Base-by-base conservation (phyloP, 129 eudicot species). In the Solidago caesia region DNA sequence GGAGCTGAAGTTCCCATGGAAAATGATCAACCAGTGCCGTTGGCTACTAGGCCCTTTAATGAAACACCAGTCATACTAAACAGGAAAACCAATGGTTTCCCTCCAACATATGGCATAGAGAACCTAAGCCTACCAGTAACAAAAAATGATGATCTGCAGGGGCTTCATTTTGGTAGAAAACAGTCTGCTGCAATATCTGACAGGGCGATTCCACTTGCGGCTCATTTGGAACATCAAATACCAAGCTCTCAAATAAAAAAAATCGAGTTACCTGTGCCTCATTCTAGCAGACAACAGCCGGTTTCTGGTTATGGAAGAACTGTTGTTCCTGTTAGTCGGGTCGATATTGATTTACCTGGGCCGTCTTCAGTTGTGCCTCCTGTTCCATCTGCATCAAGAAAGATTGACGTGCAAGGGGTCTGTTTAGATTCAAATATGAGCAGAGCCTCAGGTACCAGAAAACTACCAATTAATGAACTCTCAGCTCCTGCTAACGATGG, bases 71-170 rank as follows among this genome's bases (percentile, higher is more conserved):
- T 63, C 43, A 25, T 66, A 12, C 29, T 33, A 0, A 52, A 27
- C 29, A 39, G 64, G 15, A 56, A 44, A 7, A 7, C 13, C 13
- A 45, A 10, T 66, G 68, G 13, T 15, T 15, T 72, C 39, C 55
- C 63, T 1, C 44, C 53, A 13, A 72, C 78, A 33, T 44, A 74
- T 0, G 78, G 74, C 12, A 73, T 75, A 41, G 81, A 77, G 39
- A 77, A 77, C 5, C 29, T 42, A 48, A 49, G 61, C 2, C 0
- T 14, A 13, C 27, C 29, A 2, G 63, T 7, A 33, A 33, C 29
- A 3, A 68, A 5, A 63, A 46, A 9, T 51, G 8, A 44, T 70
- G 75, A 69, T 39, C 51, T 11, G 8, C 45, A 60, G 7, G 65
- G 29, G 81, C 46, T 6, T 41, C 56, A 21, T 8, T 13, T 29